Percentiles rank a stretch among this genome's conserved stretches.
phyloP scores from a whole-genome alignment of 2,329 filamentous ascomycete genomes.

The Stagonosporopsis cucurbitacearum region DNA sequence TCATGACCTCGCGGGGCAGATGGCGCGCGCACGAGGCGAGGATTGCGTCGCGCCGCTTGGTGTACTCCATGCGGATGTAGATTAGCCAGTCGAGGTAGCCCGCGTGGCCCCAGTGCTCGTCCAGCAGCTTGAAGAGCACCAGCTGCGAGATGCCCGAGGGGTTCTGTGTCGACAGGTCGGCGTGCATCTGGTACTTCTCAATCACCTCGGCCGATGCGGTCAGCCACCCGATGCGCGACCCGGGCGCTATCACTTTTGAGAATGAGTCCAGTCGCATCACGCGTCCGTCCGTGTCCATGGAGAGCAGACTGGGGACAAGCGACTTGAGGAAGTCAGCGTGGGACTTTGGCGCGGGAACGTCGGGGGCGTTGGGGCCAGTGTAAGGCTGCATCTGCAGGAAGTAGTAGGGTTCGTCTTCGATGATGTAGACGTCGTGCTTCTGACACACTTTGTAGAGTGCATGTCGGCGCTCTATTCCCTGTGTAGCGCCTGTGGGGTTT shows the following conservation, averaged over 20 bases:
- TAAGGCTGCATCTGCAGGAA: constrained; percentile 89
- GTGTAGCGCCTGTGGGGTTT: constrained; percentile 89
- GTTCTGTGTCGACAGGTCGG: constrained; percentile 83
- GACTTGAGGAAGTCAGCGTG: constrained; percentile 76
- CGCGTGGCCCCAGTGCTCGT: constrained; percentile 91
- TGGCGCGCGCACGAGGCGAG: constrained; percentile 80
- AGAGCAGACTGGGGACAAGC: constrained; percentile 77
- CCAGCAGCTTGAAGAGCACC: constrained; percentile 84
- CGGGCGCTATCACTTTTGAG: constrained; percentile 87
- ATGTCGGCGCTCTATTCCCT: constrained; percentile 69
- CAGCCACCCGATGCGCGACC: constrained; percentile 84
- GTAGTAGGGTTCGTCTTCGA: constrained; percentile 96
- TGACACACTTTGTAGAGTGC: constrained; percentile 79
- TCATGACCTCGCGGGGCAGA: constrained; percentile 75
- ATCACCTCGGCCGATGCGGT: constrained; percentile 85
- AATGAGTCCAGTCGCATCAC: constrained; percentile 93
- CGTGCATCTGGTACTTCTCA: constrained; percentile 80
- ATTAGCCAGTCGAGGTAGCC: constrained; percentile 92
- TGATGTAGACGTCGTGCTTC: constrained; percentile 84
- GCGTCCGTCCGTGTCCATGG: constrained; percentile 83
- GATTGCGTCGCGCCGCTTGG: constrained; percentile 76
- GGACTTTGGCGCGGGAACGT: constrained; percentile 63
- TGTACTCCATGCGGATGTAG: constrained; percentile 81
- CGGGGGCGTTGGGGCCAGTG: constrained; percentile 59
- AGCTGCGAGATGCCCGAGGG: constrained; percentile 86